phyloP scores from a whole-genome alignment of 805 yeast genomes.

The Candida xiaguanensis region DNA sequence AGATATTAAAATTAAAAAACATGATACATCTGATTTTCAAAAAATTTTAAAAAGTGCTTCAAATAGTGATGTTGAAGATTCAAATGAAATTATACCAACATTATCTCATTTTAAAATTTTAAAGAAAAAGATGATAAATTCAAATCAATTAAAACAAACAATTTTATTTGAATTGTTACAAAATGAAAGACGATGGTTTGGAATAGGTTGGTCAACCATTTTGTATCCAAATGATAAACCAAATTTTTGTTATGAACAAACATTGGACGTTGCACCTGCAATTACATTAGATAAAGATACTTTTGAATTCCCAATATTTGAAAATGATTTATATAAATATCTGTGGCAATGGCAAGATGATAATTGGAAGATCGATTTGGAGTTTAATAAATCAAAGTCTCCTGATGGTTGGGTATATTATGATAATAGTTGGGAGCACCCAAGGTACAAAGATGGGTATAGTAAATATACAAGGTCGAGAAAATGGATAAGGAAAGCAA shows the following conservation, averaged over 20 bases:
- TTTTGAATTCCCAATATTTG: constrained; percentile 46
- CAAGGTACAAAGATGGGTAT: constrained; percentile 41
- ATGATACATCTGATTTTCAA: constrained; percentile 7
- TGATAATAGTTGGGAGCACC: constrained; percentile 49
- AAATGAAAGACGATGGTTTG: constrained; percentile 61
- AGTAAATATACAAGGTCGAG: constrained; percentile 50
- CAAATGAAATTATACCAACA: constrained; percentile 14
- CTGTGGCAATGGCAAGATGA: constrained; percentile 59
- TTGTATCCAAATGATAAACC: constrained; percentile 52
- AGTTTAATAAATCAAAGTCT: constrained; percentile 32
- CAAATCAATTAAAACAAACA: constrained; percentile 43
- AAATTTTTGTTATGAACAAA: constrained; percentile 42
- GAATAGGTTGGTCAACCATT: constrained; percentile 54
- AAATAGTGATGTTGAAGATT: constrained; percentile 17
- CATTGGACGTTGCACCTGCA: constrained; percentile 25
- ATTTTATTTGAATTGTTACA: constrained; percentile 51
- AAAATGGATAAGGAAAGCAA: constrained; percentile 48
- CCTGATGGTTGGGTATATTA: constrained; percentile 53
- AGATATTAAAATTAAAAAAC: constrained; percentile 17
- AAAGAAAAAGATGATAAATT: constrained; percentile 33
- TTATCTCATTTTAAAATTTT: constrained; percentile 37
- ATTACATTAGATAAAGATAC: constrained; percentile 23
- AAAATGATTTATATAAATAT: constrained; percentile 32
- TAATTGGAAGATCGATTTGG: constrained; percentile 46
- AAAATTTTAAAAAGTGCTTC: constrained; percentile 15